A percentile compares a stretch with the other conserved stretches of the same genome.
phyloP scores from a whole-genome alignment of 495 filamentous ascomycete genomes.

The Hypoxylon lienhwacheense region DNA sequence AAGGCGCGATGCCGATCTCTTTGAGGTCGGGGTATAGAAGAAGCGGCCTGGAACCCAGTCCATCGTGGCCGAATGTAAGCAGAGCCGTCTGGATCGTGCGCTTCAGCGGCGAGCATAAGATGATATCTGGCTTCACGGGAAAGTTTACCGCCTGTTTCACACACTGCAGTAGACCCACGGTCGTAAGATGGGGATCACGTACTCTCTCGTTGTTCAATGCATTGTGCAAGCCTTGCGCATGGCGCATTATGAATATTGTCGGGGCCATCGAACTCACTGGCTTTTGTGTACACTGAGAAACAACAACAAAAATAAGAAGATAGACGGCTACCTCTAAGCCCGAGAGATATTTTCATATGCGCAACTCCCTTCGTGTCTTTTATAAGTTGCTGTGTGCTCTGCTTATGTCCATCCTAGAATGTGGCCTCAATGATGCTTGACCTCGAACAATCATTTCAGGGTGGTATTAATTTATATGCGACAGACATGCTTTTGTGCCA shows the following conservation, averaged over 20 bases:
- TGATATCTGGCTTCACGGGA: constrained; percentile 57
- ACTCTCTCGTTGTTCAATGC: constrained; percentile 50
- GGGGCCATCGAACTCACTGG: constrained; percentile 36
- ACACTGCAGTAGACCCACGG: constrained; percentile 75
- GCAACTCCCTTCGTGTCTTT: no score
- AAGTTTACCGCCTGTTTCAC: constrained; percentile 56
- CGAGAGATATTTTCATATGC: no score
- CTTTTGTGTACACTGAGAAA: no score
- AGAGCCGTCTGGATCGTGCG: constrained; percentile 80
- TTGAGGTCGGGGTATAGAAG: constrained; percentile 70
- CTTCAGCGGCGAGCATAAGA: constrained; percentile 77
- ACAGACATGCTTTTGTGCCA: no score
- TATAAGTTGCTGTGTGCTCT: no score
- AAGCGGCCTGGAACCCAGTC: constrained; percentile 43
- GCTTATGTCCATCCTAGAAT: no score
- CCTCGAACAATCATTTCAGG: no score
- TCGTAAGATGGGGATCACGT: constrained; percentile 77
- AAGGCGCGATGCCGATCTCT: constrained; percentile 71
- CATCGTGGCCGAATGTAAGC: constrained; percentile 59
- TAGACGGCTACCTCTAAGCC: no score
- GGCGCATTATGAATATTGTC: constrained; percentile 51
- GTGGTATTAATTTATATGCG: no score
- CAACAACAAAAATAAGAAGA: no score
- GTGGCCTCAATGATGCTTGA: no score
- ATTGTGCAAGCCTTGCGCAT: constrained; percentile 74